Conservation (phyloP, 495 filamentous ascomycete species). For the Achaetomiella virescens region DNA sequence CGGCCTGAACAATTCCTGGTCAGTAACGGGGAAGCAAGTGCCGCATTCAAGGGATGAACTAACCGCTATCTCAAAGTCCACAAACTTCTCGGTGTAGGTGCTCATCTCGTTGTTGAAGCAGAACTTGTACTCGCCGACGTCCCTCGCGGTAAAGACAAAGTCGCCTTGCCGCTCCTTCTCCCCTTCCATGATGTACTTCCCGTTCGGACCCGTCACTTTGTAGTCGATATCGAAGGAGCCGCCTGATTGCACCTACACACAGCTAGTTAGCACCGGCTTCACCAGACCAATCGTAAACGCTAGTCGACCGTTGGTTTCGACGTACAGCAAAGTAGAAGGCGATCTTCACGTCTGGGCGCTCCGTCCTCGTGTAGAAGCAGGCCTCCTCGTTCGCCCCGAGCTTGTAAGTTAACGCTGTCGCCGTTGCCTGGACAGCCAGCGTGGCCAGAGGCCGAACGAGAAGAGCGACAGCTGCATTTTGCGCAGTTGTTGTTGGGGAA, state of each 20-base stretch:
- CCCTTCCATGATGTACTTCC: conserved; percentile 78
- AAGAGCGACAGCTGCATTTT: conserved; percentile 47
- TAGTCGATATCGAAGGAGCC: conserved; percentile 97
- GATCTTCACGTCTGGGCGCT: conserved; percentile 73
- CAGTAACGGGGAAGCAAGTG: conserved; percentile 2
- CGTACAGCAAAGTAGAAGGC: conserved; percentile 98
- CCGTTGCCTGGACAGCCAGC: conserved; percentile 53
- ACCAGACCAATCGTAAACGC: not conserved
- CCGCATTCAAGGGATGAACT: conserved; percentile 25
- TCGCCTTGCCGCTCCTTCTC: conserved; percentile 93
- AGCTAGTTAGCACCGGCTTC: not conserved
- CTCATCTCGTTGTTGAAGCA: conserved; percentile 99
- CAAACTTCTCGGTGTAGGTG: conserved; percentile 94
- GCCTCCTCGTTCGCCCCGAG: conserved; percentile 84
- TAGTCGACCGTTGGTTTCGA: conserved; percentile 5
- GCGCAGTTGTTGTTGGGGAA: conserved; percentile 7
- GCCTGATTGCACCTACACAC: conserved; percentile 79
- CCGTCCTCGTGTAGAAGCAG: conserved; percentile 83
- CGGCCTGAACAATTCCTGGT: conserved; percentile 55
- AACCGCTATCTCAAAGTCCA: conserved; percentile 98
- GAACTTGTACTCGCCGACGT: conserved; percentile 89
- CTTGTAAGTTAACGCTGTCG: conserved; percentile 93
- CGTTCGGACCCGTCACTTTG: conserved; percentile 73
- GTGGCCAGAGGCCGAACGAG: conserved; percentile 57
- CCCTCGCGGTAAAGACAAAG: conserved; percentile 94